These are phyloP conservation scores for Periconia sp. DNA, from an alignment of 2,329 filamentous ascomycete genomes.

Conservation along the genomic window DNA sequence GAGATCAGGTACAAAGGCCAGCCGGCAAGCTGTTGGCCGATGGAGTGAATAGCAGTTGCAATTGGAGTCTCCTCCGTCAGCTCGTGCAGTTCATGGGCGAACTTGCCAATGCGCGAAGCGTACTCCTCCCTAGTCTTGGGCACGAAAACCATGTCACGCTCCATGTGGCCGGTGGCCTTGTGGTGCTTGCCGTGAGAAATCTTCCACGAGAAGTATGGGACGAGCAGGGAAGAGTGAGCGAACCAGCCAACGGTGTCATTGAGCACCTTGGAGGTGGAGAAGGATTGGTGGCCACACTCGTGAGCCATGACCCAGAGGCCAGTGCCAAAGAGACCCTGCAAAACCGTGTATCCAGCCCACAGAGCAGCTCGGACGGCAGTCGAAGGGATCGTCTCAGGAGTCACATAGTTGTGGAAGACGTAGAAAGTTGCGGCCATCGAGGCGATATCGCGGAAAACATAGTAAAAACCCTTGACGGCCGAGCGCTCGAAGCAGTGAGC, in stretches of 20 bases:
- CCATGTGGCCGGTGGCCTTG: conserved; percentile 96
- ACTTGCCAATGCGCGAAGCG: conserved; percentile 70
- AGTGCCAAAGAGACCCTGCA: conserved; percentile 92
- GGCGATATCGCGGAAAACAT: conserved; percentile 80
- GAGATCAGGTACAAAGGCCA: conserved; percentile 90
- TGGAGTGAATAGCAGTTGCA: conserved; percentile 70
- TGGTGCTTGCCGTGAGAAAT: conserved; percentile 99
- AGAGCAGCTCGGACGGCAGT: conserved; percentile 65
- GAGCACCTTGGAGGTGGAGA: conserved; percentile 86
- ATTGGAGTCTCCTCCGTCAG: conserved; percentile 94
- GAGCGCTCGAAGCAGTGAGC: conserved; percentile 96
- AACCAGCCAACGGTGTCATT: conserved; percentile 94
- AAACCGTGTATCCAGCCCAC: conserved; percentile 70
- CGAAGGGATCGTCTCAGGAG: conserved; percentile 77
- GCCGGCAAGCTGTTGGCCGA: conserved; percentile 85
- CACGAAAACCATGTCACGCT: conserved; percentile 99
- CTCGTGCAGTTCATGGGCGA: conserved; percentile 82
- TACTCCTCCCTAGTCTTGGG: conserved; percentile 85
- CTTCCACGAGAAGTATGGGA: conserved; percentile 99
- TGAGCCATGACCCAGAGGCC: conserved; percentile 96
- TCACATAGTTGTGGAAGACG: conserved; percentile 86
- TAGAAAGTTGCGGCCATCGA: conserved; percentile 77
- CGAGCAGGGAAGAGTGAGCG: conserved; percentile 82
- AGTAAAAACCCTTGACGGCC: conserved; percentile 70
- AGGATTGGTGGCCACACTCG: conserved; percentile 96